Evolutionary conservation across 2,329 filamentous ascomycete species (phyloP).

Genomic region (Fusarium fujikuroi): DNA sequence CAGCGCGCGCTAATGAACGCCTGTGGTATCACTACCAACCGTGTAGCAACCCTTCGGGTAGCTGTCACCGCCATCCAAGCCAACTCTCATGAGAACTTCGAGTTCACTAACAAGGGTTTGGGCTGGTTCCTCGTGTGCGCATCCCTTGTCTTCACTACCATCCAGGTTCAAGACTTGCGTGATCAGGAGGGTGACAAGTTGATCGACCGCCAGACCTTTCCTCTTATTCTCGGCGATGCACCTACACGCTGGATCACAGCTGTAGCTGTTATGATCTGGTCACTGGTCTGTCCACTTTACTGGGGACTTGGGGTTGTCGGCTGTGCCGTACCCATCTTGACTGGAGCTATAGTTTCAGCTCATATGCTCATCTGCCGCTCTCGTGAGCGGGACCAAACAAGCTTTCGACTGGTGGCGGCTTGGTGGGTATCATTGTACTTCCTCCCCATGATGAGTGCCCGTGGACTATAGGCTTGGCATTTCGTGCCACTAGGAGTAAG

Average conservation of each 20-base stretch:
- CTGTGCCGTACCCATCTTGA: slow-evolving; percentile 1
- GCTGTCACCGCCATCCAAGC: slow-evolving; percentile 15
- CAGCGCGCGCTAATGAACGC: slow-evolving; percentile 37
- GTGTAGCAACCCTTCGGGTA: slow-evolving; percentile 30
- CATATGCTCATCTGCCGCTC: slow-evolving; percentile 30
- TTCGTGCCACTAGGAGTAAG: background rate
- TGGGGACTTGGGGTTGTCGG: slow-evolving; percentile 22
- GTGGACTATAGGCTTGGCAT: slow-evolving; percentile 6
- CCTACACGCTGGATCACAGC: slow-evolving; percentile 35
- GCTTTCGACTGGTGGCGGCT: slow-evolving; percentile 29
- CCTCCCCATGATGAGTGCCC: slow-evolving; percentile 24
- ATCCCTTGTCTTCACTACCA: slow-evolving; percentile 40
- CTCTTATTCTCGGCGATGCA: slow-evolving; percentile 38
- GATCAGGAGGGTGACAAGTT: slow-evolving; percentile 40
- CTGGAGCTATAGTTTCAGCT: slow-evolving; percentile 10
- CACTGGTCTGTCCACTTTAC: slow-evolving; percentile 29
- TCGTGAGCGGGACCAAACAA: slow-evolving; percentile 21
- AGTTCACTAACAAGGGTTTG: slow-evolving; percentile 28
- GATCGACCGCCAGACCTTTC: slow-evolving; percentile 39
- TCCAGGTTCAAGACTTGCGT: slow-evolving; percentile 41
- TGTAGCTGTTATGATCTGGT: slow-evolving; percentile 27
- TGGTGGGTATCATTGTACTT: slow-evolving; percentile 37
- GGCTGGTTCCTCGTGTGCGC: slow-evolving; percentile 36
- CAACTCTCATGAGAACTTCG: background rate
- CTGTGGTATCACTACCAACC: slow-evolving; percentile 37